Conservation (phyloP, 2,329 filamentous ascomycete genomes). For the Cercospora nicotianae region DNA sequence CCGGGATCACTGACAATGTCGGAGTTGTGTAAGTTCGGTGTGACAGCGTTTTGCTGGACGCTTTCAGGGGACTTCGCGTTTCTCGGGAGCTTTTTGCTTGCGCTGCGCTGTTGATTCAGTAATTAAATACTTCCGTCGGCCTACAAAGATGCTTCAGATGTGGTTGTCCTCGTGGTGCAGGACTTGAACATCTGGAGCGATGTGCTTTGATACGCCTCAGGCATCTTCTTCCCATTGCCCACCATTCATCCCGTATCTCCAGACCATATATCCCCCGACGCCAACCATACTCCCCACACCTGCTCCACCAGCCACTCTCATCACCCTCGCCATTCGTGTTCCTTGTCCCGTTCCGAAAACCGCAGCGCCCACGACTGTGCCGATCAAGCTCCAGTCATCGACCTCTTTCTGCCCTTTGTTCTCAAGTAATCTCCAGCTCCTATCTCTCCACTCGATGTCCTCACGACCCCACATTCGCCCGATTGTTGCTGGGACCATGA, state of each 20-base stretch:
- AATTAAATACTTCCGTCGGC: no score
- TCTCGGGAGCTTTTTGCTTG: no score
- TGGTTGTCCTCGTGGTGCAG: no score
- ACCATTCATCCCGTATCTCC: conserved; percentile 55
- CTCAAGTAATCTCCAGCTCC: conserved; percentile 62
- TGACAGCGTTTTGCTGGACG: no score
- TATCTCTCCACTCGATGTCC: conserved; percentile 64
- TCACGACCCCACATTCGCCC: conserved; percentile 57
- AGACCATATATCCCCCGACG: conserved; percentile 51
- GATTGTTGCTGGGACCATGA: conserved; percentile 48
- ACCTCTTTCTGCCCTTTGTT: conserved; percentile 58
- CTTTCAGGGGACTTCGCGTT: no score
- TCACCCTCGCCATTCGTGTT: conserved; percentile 35
- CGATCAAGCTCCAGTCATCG: conserved; percentile 57
- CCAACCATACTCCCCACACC: conserved; percentile 52
- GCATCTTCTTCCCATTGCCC: conserved; percentile 12
- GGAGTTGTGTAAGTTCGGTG: no score
- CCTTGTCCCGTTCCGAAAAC: conserved; percentile 44
- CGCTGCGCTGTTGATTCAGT: no score
- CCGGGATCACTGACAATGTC: no score
- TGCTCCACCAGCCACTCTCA: conserved; percentile 22
- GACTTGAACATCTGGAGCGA: no score
- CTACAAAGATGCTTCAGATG: no score
- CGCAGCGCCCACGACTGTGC: conserved; percentile 37
- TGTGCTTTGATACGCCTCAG: neutral